A percentile compares a stretch with the other conserved stretches of the same genome.
phyloP scores from a whole-genome alignment of 768 basidiomycete genomes.

The Boletales sp. region DNA sequence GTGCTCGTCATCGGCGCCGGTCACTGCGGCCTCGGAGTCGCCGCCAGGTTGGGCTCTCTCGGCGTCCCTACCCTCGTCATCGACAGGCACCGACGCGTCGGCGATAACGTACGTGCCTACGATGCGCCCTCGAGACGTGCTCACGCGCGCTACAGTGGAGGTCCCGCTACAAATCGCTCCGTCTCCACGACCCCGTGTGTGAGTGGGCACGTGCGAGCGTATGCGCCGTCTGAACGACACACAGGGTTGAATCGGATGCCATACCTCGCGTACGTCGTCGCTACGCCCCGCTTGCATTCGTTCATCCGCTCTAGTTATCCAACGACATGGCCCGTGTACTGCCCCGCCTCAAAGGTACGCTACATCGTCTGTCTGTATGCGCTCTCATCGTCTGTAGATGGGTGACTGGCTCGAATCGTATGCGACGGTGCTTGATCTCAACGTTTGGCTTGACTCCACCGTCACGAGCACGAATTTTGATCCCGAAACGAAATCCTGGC shows the following conservation, averaged over 20 bases:
- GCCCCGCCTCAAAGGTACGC: slow-evolving; percentile 47
- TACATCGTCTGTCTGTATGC: background rate
- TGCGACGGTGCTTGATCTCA: slow-evolving; percentile 52
- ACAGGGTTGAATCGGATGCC: slow-evolving; percentile 53
- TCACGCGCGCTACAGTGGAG: slow-evolving; percentile 38
- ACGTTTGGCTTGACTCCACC: slow-evolving; percentile 54
- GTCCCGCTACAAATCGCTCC: slow-evolving; percentile 52
- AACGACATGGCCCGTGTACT: slow-evolving; percentile 47
- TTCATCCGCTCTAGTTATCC: slow-evolving; percentile 41
- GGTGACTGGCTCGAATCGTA: slow-evolving; percentile 65
- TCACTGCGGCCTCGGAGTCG: slow-evolving; percentile 61
- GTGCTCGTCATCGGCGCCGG: slow-evolving; percentile 65
- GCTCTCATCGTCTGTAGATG: slow-evolving; percentile 33
- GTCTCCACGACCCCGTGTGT: slow-evolving; percentile 51
- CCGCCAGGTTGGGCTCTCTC: slow-evolving; percentile 57
- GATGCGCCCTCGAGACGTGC: background rate
- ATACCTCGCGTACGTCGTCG: slow-evolving; percentile 43
- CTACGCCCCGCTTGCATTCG: background rate
- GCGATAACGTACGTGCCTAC: slow-evolving; percentile 38
- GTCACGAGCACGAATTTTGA: slow-evolving; percentile 34
- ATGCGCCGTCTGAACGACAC: slow-evolving; percentile 1
- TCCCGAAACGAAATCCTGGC: slow-evolving; percentile 38
- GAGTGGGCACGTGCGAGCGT: slow-evolving; percentile 21
- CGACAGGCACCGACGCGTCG: slow-evolving; percentile 47
- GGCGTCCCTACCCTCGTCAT: slow-evolving; percentile 52